Evolutionary conservation across 2,329 filamentous ascomycete species (phyloP).

Genomic region (Proliferodiscus dingleyae): DNA sequence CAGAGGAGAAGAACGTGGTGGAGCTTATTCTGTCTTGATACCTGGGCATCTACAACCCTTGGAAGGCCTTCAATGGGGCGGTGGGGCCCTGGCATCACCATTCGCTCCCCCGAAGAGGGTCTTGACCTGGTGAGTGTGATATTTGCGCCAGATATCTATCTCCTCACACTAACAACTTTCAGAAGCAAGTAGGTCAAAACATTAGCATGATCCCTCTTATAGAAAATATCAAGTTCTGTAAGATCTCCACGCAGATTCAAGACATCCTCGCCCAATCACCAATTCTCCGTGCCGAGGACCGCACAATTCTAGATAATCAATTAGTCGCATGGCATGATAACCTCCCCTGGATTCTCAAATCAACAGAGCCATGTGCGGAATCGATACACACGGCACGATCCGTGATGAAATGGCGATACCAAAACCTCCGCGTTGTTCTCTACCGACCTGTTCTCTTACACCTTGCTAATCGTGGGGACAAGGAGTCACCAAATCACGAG

Average conservation of each 20-base stretch:
- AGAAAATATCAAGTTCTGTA: constrained; percentile 75
- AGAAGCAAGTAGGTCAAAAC: constrained; percentile 50
- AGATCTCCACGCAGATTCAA: constrained; percentile 72
- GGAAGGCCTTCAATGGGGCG: constrained; percentile 66
- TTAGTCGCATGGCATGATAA: constrained; percentile 68
- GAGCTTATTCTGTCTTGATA: constrained; percentile 69
- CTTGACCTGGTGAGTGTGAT: constrained; percentile 23
- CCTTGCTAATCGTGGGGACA: constrained; percentile 40
- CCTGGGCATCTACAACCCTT: constrained; percentile 67
- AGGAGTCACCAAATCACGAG: constrained; percentile 41
- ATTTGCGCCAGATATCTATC: background rate
- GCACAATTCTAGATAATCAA: constrained; percentile 60
- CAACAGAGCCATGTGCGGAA: constrained; percentile 63
- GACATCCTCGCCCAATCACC: constrained; percentile 68
- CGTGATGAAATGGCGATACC: constrained; percentile 79
- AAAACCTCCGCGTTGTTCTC: constrained; percentile 71
- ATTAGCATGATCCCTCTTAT: constrained; percentile 65
- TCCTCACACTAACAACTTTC: constrained; percentile 9
- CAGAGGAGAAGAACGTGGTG: constrained; percentile 67
- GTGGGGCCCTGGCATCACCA: constrained; percentile 63
- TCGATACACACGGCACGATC: constrained; percentile 65
- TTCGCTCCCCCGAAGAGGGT: constrained; percentile 50
- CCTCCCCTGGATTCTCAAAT: constrained; percentile 60
- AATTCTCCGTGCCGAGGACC: constrained; percentile 61
- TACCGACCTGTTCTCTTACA: constrained; percentile 69